Base-by-base conservation (phyloP, 768 basidiomycete species). In the Macrolepiota dolichaula region DNA sequence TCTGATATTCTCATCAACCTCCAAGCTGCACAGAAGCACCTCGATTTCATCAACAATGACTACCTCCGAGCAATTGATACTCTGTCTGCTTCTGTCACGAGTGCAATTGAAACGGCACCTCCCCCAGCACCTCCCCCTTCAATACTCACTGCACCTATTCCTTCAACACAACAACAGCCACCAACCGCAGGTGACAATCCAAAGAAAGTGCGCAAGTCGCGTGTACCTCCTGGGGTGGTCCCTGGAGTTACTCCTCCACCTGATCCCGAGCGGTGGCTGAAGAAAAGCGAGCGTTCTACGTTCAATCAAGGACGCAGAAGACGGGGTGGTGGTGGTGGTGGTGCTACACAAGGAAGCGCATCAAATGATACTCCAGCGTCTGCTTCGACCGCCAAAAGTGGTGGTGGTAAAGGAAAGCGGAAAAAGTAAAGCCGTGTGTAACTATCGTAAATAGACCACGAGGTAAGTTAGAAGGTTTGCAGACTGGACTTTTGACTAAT, bases 1-100 rank as follows among this genome's bases (percentile, higher is more conserved):
- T 84, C 90, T 4, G 94, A 96, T 70, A 86, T 96, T 69, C 78
- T 89, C 40, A 93, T 86, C 63, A 96, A 97, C 73, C 84, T 96
- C 60, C 79, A 85, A 59, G 93, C 94, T 4, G 82, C 93, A 1
- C 86, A 92, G 69, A 81, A 82, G 61, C 92, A 94, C 70, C 83
- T 93, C 59, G 89, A 94, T 69, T 97, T 96, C 76, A 83, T 92
- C 72, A 83, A 83, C 68, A 81, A 84, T 25, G 85, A 82, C 50
- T 94, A 84, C 75, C 77, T 85, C 38, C 85, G 76, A 62, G 79
- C 84, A 25, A 77, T 92, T n/a, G 85, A 86, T 68, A 70, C 77
- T 29, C 75, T 92, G 35, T 84, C 87, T 4, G 68, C 79, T 25
- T 72, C 83, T 3, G 66, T 84, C 55, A 77, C 78, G 25, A 77